Evolutionary conservation across 805 yeast genomes (phyloP), one percentile per base, ranked within the genome.

Genomic region (Wickerhamia fluorescens): DNA sequence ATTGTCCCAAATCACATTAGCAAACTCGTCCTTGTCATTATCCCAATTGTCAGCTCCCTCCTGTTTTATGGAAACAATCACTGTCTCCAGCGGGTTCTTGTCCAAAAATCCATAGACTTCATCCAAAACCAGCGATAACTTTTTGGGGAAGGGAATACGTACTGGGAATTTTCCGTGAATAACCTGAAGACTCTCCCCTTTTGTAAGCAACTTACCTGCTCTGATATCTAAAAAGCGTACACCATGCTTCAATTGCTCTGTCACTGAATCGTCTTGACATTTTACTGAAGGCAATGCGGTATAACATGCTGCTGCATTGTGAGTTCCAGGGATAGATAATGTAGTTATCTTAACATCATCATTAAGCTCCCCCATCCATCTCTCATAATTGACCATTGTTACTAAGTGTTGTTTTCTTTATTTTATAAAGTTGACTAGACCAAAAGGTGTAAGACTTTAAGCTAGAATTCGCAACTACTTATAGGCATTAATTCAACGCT

Each of bases 311-410:
- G 81, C 85, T 23, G 84, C 68, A 49, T 82, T 81, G 57, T 82
- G 92, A n/a, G 89, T 81, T n/a, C 92, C 92, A 7, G 89, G 87
- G 29, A 82, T 61, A 0, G 88, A 61, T 29, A 82, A 61, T 33
- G 66, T 56, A 3, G 79, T 62, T 20, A 82, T 36, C 23, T 45
- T 45, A 13, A 68, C 57, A 49, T 73, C 60, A 45, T 78, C 83
- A 30, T 58, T 52, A 34, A 79, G 45, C 7, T 66, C 62, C 19
- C 54, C 47, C 60, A 76, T 53, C 92, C 89, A 81, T 18, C 49
- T 47, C 38, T 53, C 48, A 42, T 57, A 60, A 31, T 60, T 43
- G 31, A 62, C 68, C 69, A 63, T 62, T 28, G n/a, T n/a, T n/a
- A n/a, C n/a, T n/a, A n/a, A n/a, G n/a, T n/a, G n/a, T n/a, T n/a